Evolutionary conservation across 306 rosid species (phyloP).

Genomic region (Styphnolobium japonicum): DNA sequence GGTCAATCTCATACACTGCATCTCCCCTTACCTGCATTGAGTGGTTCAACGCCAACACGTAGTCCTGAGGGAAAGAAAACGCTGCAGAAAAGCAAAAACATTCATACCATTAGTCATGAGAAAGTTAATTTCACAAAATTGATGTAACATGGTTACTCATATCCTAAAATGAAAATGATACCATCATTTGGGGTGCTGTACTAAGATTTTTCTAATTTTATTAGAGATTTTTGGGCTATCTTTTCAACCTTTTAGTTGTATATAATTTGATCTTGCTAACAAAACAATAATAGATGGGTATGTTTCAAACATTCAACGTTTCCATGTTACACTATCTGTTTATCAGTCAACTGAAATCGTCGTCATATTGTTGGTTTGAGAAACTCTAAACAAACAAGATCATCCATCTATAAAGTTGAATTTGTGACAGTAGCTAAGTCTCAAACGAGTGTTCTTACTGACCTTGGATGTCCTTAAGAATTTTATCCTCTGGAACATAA

Average conservation of each 20-base stretch:
- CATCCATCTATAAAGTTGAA: not conserved
- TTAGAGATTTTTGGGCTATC: not conserved
- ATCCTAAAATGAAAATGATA: not conserved
- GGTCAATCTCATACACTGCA: conserved; percentile 42
- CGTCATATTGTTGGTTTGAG: not conserved
- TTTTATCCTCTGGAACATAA: conserved; percentile 35
- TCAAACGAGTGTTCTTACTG: not conserved
- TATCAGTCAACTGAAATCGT: not conserved
- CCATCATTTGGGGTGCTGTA: not conserved
- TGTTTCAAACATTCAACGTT: not conserved
- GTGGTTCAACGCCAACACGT: conserved; percentile 31
- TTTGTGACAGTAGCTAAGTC: not conserved
- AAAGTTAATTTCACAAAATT: not conserved
- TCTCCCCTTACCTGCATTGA: conserved; percentile 43
- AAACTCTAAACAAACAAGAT: not conserved
- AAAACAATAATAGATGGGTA: not conserved
- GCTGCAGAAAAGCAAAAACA: conserved; percentile 18
- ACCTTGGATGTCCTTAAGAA: conserved; percentile 46
- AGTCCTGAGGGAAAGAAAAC: conserved; percentile 31
- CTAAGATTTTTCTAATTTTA: not conserved
- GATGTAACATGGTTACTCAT: not conserved
- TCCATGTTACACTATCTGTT: not conserved
- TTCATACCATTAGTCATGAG: not conserved
- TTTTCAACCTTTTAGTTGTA: not conserved
- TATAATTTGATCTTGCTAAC: not conserved